Percentiles rank a stretch among this genome's conserved stretches.
Conservation (phyloP, 2,329 filamentous ascomycete species). For the Rasamsonia emersonii region DNA sequence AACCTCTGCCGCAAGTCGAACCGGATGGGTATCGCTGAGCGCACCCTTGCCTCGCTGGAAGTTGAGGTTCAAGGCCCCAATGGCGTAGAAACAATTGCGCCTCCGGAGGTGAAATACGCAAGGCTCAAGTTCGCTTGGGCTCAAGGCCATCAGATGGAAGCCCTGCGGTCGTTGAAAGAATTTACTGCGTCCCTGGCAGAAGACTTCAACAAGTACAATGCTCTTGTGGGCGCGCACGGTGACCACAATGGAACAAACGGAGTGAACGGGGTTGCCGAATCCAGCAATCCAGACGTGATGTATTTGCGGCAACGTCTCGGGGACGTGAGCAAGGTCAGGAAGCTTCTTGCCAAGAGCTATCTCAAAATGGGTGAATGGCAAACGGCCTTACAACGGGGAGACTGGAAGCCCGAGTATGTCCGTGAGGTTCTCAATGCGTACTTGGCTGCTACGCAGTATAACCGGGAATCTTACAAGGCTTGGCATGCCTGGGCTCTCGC, state of each 20-base stretch:
- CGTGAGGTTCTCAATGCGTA: constrained; percentile 88
- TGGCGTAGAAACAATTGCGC: constrained; percentile 31
- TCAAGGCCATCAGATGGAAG: constrained; percentile 57
- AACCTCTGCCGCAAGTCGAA: constrained; percentile 96
- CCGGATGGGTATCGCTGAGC: constrained; percentile 88
- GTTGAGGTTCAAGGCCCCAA: constrained; percentile 50
- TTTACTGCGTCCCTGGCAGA: constrained; percentile 54
- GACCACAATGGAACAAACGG: constrained; percentile 37
- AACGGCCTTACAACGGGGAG: constrained; percentile 70
- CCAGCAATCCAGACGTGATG: constrained; percentile 30
- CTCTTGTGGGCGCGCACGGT: constrained; percentile 26
- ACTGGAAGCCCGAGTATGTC: constrained; percentile 81
- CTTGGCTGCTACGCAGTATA: constrained; percentile 83
- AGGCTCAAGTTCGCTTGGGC: constrained; percentile 97
- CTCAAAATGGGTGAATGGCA: constrained; percentile 96
- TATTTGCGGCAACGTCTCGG: constrained; percentile 32
- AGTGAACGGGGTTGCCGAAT: constrained; percentile 39
- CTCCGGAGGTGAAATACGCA: constrained; percentile 86
- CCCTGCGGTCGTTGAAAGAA: constrained; percentile 52
- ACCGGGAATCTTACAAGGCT: constrained; percentile 94
- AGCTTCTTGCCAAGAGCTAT: constrained; percentile 88
- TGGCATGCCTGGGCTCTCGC: constrained; percentile 98
- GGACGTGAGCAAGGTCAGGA: constrained; percentile 50
- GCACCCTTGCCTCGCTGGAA: constrained; percentile 85
- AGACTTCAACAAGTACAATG: constrained; percentile 44